Base-by-base conservation (phyloP, 176 grass and related monocot species). In the Oryza officinalis region DNA sequence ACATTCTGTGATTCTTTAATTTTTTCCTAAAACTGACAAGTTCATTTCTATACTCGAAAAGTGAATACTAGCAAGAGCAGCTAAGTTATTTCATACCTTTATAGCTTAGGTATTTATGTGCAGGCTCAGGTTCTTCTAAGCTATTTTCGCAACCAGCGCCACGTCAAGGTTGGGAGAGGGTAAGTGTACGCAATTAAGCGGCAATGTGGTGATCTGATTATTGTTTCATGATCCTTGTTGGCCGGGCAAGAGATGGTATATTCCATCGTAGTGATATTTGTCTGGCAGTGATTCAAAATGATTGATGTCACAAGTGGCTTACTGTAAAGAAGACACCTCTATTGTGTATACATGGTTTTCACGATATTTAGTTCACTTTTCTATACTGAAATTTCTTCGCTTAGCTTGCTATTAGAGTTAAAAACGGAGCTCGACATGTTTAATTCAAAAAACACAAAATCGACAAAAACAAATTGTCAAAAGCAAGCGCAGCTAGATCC, bases 41-140 rank as follows among this genome's bases (percentile, higher is more conserved):
- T 10, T 41, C 40, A 41, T 41, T 41, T 41, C 40, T 41, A 41
- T 41, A 10, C 40, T 41, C 0, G 35, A 37, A 37, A 37, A 37
- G 35, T 49, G 2, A 22, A 15, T 26, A 63, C 1, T 69, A 47
- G 44, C 22, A 70, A 25, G 13, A 27, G 0, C 5, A 65, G 67
- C 30, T 10, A 50, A 31, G 38, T 74, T 68, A 54, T 54, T 30
- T 64, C 27, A 14, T 35, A 68, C 20, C 8, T 79, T 22, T 50
- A 50, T 4, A 50, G 14, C 47, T 32, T 37, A 37, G 18, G 18
- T 61, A 72, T 69, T 27, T 84, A 43, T 41, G 52, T 80, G 61
- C 83, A 98, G 95, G 95, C 95, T 25, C 92, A 91, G 44, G 89
- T 86, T 79, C 95, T 98, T 81, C 89, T 98, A 13, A 88, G 92